phyloP scores from a whole-genome alignment of 768 basidiomycete genomes.

The Termitomyces eurrhizus region DNA sequence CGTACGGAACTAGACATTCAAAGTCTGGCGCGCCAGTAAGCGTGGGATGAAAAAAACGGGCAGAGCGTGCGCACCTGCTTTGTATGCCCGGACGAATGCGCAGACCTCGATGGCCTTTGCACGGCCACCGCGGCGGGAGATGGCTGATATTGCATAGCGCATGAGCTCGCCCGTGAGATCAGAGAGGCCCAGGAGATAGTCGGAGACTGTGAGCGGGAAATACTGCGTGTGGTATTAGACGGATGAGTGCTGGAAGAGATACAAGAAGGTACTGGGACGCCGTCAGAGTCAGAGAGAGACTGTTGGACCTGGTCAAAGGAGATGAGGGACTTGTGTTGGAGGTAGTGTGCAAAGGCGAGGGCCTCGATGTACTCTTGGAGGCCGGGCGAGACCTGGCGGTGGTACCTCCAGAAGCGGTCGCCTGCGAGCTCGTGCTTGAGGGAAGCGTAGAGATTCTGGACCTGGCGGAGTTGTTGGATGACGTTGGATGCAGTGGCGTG shows the following conservation, averaged over 20 bases:
- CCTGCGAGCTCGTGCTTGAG: slow-evolving; percentile 61
- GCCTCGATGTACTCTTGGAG: slow-evolving; percentile 97
- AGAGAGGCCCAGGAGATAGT: slow-evolving; percentile 89
- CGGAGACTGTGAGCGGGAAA: slow-evolving; percentile 70
- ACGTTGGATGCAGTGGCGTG: slow-evolving; percentile 39
- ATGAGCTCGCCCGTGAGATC: slow-evolving; percentile 97
- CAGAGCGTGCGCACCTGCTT: slow-evolving; percentile 46
- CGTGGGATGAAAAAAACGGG: neutral
- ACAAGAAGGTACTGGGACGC: slow-evolving; percentile 52
- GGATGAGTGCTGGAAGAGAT: neutral
- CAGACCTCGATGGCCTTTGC: slow-evolving; percentile 61
- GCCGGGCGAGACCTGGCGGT: slow-evolving; percentile 71
- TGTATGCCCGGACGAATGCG: slow-evolving; percentile 69
- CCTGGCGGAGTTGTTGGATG: slow-evolving; percentile 60
- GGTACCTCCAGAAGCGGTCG: slow-evolving; percentile 75
- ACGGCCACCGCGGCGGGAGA: slow-evolving; percentile 63
- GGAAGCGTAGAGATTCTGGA: slow-evolving; percentile 58
- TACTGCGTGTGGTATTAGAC: slow-evolving; percentile 45
- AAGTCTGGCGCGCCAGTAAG: slow-evolving; percentile 50
- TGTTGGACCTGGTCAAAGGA: slow-evolving; percentile 64
- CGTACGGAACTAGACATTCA: slow-evolving; percentile 67
- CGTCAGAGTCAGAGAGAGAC: slow-evolving; percentile 56
- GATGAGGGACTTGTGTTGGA: slow-evolving; percentile 66
- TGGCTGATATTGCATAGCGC: slow-evolving; percentile 88
- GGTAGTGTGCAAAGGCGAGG: slow-evolving; percentile 82